A percentile compares a stretch with the other conserved stretches of the same genome.
These are phyloP conservation scores for Dittrichia graveolens DNA, from an alignment of 129 eudicot genomes.

Conservation along the genomic window DNA sequence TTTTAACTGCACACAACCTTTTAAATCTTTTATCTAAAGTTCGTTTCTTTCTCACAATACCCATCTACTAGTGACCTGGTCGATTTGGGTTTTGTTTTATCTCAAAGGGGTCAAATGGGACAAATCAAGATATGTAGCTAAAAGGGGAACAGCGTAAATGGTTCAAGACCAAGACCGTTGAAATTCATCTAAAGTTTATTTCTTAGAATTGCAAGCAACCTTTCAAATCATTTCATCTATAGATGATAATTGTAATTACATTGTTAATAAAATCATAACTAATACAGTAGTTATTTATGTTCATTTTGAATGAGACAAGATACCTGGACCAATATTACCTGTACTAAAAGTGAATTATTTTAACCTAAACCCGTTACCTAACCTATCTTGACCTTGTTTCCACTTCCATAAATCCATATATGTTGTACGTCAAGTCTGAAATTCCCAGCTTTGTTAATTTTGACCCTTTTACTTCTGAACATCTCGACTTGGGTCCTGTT, in stretches of 20 bases:
- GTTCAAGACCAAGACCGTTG: background rate
- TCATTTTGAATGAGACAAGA: background rate
- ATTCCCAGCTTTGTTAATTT: no score
- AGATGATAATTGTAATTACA: background rate
- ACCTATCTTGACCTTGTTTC: background rate
- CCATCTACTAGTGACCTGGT: background rate
- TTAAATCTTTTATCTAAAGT: background rate
- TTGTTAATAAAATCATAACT: background rate
- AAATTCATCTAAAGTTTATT: background rate
- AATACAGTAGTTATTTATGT: background rate
- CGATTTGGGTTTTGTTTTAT: background rate
- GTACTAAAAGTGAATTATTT: background rate
- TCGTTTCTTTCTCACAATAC: no score
- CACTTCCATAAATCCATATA: background rate
- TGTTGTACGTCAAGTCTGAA: background rate
- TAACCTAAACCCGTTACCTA: background rate
- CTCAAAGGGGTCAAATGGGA: background rate
- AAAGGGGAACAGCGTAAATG: background rate
- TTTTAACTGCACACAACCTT: background rate
- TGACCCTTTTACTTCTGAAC: no score
- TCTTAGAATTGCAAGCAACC: background rate
- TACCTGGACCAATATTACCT: background rate
- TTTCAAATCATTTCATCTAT: background rate
- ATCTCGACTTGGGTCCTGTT: no score
- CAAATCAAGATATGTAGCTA: conserved; percentile 1